Conservation (phyloP, 495 filamentous ascomycete genomes). For the Hypoxylon crocopeplum region DNA sequence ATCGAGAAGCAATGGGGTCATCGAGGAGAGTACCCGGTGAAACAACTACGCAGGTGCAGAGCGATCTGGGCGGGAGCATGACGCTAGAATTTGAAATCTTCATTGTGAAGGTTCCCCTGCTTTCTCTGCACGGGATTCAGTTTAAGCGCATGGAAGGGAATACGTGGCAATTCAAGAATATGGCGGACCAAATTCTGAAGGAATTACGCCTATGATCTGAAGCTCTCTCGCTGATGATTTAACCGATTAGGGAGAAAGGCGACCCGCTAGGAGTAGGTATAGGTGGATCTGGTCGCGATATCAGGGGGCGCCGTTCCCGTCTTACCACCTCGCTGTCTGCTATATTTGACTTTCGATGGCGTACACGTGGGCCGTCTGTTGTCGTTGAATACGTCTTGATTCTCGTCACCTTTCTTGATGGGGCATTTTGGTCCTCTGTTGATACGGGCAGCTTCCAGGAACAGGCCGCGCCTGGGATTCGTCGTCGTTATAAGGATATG, state of each 20-base stretch:
- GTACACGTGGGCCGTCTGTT: slow-evolving; percentile 5
- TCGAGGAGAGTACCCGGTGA: slow-evolving; percentile 70
- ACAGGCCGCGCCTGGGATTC: slow-evolving; percentile 6
- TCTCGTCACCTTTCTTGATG: not conserved
- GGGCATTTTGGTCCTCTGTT: slow-evolving; percentile 5
- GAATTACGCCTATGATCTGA: slow-evolving; percentile 79
- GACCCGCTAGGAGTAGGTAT: not conserved
- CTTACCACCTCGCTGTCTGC: not conserved
- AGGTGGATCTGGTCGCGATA: not conserved
- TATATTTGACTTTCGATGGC: slow-evolving; percentile 6
- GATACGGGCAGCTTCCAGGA: slow-evolving; percentile 4
- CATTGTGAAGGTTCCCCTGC: slow-evolving; percentile 95
- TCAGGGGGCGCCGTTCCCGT: not conserved
- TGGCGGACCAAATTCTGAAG: slow-evolving; percentile 93
- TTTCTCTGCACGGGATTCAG: slow-evolving; percentile 93
- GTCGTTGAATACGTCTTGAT: slow-evolving; percentile 22
- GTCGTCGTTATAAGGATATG: slow-evolving; percentile 28
- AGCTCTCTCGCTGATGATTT: not conserved
- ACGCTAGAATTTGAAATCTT: slow-evolving; percentile 92
- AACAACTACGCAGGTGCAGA: slow-evolving; percentile 86
- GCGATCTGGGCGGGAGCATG: slow-evolving; percentile 79
- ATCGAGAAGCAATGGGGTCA: slow-evolving; percentile 46
- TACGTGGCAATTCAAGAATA: slow-evolving; percentile 97
- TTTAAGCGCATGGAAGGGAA: slow-evolving; percentile 97
- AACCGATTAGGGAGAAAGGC: not conserved